phyloP scores from a whole-genome alignment of 192 early-diverging fungal genomes.

The Entomortierella chlamydospora region DNA sequence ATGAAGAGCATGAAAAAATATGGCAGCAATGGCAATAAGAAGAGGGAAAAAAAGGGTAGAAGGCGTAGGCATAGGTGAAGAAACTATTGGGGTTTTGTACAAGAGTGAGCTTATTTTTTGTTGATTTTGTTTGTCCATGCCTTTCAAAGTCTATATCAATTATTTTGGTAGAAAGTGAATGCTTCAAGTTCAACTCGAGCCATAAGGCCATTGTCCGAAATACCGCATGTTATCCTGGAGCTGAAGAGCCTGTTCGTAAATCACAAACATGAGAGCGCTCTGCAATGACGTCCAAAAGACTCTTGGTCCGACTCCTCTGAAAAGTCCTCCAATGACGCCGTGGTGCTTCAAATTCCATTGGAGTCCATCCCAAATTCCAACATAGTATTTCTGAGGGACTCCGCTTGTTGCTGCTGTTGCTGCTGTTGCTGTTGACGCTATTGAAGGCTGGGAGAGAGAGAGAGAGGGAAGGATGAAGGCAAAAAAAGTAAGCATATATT shows the following conservation, averaged over 20 bases:
- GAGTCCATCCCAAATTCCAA: slow-evolving; percentile 66
- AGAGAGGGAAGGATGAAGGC: neutral
- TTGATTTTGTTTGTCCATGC: slow-evolving; percentile 2
- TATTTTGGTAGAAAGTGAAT: too few relatives aligned
- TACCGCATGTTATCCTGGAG: slow-evolving; percentile 58
- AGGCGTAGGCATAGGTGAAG: neutral
- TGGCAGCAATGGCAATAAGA: too few relatives aligned
- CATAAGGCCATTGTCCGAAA: slow-evolving; percentile 53
- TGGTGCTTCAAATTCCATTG: slow-evolving; percentile 68
- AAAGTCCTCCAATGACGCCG: slow-evolving; percentile 69
- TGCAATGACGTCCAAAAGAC: slow-evolving; percentile 80
- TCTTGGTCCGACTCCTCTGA: slow-evolving; percentile 80
- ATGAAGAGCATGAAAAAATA: too few relatives aligned
- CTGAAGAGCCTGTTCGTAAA: slow-evolving; percentile 70
- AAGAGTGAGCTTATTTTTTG: neutral
- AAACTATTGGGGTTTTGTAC: neutral
- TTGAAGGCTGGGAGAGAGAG: neutral
- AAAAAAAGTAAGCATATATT: neutral
- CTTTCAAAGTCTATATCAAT: neutral
- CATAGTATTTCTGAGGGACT: slow-evolving; percentile 57
- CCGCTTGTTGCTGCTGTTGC: neutral
- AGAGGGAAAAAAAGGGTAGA: neutral
- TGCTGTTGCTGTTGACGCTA: neutral
- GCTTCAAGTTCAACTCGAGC: slow-evolving; percentile 11
- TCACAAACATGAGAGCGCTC: slow-evolving; percentile 78